These are phyloP conservation scores for Fomitopsis palustris DNA, from an alignment of 1,284 basidiomycete genomes.

Conservation along the genomic window DNA sequence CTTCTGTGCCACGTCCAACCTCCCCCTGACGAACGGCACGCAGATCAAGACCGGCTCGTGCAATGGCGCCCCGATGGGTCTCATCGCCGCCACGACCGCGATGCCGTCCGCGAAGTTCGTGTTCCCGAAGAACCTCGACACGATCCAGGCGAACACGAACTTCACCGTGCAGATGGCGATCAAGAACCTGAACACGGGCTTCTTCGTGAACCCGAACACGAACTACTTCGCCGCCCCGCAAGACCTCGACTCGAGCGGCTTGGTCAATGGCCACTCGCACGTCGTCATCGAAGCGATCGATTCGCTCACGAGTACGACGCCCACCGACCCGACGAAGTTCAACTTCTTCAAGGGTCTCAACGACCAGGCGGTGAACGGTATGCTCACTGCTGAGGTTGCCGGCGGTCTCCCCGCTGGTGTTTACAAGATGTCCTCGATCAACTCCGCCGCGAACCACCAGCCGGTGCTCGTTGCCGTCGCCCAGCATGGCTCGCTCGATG, in stretches of 20 bases:
- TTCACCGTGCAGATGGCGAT: conserved; percentile 50
- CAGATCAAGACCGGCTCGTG: conserved; percentile 58
- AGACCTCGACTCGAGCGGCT: conserved; percentile 33
- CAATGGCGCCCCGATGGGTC: conserved; percentile 55
- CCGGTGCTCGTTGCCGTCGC: conserved; percentile 52
- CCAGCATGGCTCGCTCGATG: conserved; percentile 56
- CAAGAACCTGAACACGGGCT: conserved; percentile 42
- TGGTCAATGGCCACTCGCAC: conserved; percentile 56
- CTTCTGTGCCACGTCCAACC: conserved; percentile 52
- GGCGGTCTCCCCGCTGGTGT: conserved; percentile 50
- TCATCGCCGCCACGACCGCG: conserved; percentile 41
- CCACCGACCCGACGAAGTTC: conserved; percentile 48
- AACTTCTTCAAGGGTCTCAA: conserved; percentile 65
- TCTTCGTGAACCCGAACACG: conserved; percentile 49
- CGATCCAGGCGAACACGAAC: conserved; percentile 39
- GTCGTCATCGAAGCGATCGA: conserved; percentile 49
- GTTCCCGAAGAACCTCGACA: conserved; percentile 44
- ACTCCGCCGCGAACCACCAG: conserved; percentile 55
- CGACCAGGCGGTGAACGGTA: conserved; percentile 39
- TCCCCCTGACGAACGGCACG: conserved; percentile 57
- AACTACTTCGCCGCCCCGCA: conserved; percentile 53
- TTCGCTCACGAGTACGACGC: conserved; percentile 39
- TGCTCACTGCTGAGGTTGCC: conserved; percentile 44
- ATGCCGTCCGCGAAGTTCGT: conserved; percentile 57
- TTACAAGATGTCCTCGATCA: conserved; percentile 54